Base-by-base conservation (phyloP, 768 basidiomycete genomes). In the Melanogaster broomeanus region DNA sequence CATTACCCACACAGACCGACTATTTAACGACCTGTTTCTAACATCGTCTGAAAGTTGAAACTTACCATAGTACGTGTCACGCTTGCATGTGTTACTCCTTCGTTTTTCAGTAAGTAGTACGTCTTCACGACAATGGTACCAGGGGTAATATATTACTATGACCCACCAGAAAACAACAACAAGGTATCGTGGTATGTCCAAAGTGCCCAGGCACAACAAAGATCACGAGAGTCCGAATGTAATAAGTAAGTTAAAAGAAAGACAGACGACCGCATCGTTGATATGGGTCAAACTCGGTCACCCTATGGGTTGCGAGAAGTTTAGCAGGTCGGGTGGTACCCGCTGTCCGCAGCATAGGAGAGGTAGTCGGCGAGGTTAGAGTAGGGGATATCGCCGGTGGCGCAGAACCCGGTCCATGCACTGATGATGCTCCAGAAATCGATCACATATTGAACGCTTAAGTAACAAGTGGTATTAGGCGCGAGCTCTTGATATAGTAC, bases 371-470 rank as follows among this genome's bases (percentile, higher is more conserved):
- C 62, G 2, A 63, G 48, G 42, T 60, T 65, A 21, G 25, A 13
- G 42, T 65, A 65, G 3, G 57, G 63, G 18, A 63, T 65, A 12
- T 59, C 34, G 15, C 44, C 45, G 11, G 55, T 65, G 24, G 34
- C 49, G 25, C 63, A 63, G 7, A 51, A 56, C 11, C 63, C 63
- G 2, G 62, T 63, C 62, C 63, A 63, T 16, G 63, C 63, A 33
- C 53, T 59, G 34, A 65, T 52, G 15, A 50, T 16, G 16, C 37
- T 48, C 63, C 63, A 63, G 42, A 62, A 59, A 16, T 47, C 58
- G 25, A 51, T 50, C n/a, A 63, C 51, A 25, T 65, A 65, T 37
- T 59, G 45, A 18, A 39, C 6, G 3, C 63, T 63, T 25, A 38
- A 11, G 11, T 8, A 44, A 37, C 19, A 6, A n/a, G 40, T 56